A percentile compares a stretch with the other conserved stretches of the same genome.
Evolutionary conservation across 176 grass and related monocot genomes (phyloP).

Genomic region (Themeda triandra): DNA sequence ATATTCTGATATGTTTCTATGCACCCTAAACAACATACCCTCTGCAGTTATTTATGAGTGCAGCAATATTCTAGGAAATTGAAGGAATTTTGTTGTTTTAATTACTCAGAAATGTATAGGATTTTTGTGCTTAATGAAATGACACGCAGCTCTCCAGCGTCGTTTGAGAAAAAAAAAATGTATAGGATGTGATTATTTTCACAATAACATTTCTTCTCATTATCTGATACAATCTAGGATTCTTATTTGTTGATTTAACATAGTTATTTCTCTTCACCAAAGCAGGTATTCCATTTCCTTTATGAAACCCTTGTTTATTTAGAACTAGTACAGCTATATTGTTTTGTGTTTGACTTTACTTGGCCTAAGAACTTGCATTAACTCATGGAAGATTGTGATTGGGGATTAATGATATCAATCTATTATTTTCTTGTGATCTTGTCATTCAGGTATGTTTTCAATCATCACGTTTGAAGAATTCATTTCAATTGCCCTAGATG

Average conservation of each 20-base stretch:
- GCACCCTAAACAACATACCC: neutral
- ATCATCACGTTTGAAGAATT: conserved; percentile 98
- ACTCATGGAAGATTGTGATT: neutral
- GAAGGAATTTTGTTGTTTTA: neutral
- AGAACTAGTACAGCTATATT: neutral
- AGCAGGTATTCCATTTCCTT: neutral
- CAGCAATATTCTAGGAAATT: neutral
- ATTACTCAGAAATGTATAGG: conserved; percentile 1
- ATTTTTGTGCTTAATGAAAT: neutral
- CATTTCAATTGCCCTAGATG: conserved; percentile 79
- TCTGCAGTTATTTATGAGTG: neutral
- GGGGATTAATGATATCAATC: conserved; percentile 8
- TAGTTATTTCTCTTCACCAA: conserved; percentile 11
- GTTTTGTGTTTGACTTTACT: neutral
- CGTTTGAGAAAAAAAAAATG: neutral
- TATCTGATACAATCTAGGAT: neutral
- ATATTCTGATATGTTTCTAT: neutral
- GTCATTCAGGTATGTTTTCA: conserved; percentile 51
- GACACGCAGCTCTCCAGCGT: no score
- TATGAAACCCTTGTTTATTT: neutral
- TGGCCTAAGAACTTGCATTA: conserved; percentile 15
- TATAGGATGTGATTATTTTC: conserved; percentile 6
- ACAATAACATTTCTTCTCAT: conserved; percentile 2
- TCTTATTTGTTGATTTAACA: neutral
- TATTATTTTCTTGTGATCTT: neutral